These are phyloP conservation scores for Typha latifolia DNA, from an alignment of 176 grass and related monocot species.

Conservation along the genomic window DNA sequence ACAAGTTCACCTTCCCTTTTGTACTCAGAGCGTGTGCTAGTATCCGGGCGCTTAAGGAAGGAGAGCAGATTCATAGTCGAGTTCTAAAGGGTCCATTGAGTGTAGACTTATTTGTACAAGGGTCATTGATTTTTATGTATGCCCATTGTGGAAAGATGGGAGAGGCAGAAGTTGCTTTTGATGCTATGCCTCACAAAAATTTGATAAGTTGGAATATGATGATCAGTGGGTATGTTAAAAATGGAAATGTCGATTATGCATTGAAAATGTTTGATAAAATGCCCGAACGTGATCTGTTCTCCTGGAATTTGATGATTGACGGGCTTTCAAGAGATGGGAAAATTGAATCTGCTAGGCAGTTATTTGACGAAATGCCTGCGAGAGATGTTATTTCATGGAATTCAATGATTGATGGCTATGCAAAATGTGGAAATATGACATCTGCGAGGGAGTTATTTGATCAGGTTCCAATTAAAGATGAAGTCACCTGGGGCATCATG, in stretches of 20 bases:
- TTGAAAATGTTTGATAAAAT: conserved; percentile 10
- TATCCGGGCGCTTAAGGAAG: conserved; percentile 2
- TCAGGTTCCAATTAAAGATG: conserved; percentile 10
- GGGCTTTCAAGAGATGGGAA: conserved; percentile 7
- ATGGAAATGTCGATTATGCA: not conserved
- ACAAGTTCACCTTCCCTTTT: conserved; percentile 26
- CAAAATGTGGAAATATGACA: conserved; percentile 11
- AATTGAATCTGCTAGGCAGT: conserved; percentile 5
- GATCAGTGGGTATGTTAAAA: conserved; percentile 14
- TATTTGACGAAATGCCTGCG: conserved; percentile 22
- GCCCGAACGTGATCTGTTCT: conserved; percentile 21
- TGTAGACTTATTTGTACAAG: conserved; percentile 16
- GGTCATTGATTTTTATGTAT: conserved; percentile 21
- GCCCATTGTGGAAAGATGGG: conserved; percentile 5
- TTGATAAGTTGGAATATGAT: conserved; percentile 24
- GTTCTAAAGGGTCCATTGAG: conserved; percentile 4
- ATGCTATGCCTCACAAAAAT: conserved; percentile 18
- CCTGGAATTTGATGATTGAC: conserved; percentile 22
- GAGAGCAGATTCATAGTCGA: conserved; percentile 11
- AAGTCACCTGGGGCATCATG: conserved; percentile 25
- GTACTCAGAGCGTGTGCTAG: conserved; percentile 17
- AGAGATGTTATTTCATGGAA: conserved; percentile 23
- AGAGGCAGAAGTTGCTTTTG: conserved; percentile 7
- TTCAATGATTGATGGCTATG: conserved; percentile 21
- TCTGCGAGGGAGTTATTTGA: conserved; percentile 17